Evolutionary conservation across 768 basidiomycete species (phyloP).

Genomic region (Aureoboletus auriporus): DNA sequence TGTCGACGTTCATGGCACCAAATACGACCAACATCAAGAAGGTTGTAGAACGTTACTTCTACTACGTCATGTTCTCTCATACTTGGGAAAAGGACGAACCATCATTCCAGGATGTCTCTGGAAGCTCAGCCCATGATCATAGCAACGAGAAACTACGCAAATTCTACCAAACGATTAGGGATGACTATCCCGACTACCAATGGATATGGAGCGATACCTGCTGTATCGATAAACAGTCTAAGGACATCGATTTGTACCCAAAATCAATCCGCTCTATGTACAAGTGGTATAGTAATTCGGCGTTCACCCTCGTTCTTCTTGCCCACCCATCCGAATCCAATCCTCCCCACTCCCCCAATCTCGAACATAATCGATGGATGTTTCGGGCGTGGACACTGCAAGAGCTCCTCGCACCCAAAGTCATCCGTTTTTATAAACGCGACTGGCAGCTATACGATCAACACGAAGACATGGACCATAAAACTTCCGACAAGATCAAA

Average conservation of each 20-base stretch:
- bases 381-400: slow-evolving; percentile 13
- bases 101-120: slow-evolving; percentile 2
- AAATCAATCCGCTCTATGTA: slow-evolving; percentile 12
- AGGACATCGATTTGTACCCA: background rate
- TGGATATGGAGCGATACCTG: slow-evolving; percentile 14
- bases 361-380: slow-evolving; percentile 14
- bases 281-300: slow-evolving; percentile 12
- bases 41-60: slow-evolving; percentile 4
- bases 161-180: slow-evolving; percentile 5
- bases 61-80: slow-evolving; percentile 18
- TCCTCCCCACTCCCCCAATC: background rate
- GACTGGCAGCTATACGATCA: slow-evolving; percentile 1
- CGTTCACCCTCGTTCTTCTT: slow-evolving; percentile 12
- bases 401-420: slow-evolving; percentile 9
- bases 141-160: slow-evolving; percentile 7
- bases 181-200: background rate
- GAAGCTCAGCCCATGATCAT: background rate
- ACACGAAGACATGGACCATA: slow-evolving; percentile 1
- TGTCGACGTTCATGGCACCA: slow-evolving; percentile 1
- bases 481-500: background rate
- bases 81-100: slow-evolving; percentile 13
- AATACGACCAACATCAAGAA: background rate
- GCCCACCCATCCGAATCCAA: background rate
- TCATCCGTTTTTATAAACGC: slow-evolving; percentile 10
- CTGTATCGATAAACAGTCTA: slow-evolving; percentile 5